These are phyloP conservation scores for Sicyos baderoa DNA, from an alignment of 306 rosid genomes.

Conservation along the genomic window DNA sequence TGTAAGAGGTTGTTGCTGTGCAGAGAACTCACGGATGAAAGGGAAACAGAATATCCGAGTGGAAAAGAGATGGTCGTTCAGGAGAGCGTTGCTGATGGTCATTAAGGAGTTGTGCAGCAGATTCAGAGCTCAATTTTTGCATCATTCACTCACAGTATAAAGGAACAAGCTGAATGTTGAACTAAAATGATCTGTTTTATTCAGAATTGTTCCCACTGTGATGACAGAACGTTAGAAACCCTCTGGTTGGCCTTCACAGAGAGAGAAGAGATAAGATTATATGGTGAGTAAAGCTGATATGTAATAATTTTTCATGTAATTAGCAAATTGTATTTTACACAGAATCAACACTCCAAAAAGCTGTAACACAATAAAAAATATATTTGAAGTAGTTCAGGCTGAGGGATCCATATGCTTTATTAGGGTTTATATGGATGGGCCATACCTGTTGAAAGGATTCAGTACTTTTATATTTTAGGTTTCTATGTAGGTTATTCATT, in stretches of 20 bases:
- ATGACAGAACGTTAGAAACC: constrained; percentile 1
- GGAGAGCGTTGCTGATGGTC: constrained; percentile 38
- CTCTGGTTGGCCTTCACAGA: background rate
- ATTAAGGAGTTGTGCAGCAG: constrained; percentile 25
- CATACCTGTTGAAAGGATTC: constrained; percentile 9
- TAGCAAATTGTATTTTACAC: constrained; percentile 31
- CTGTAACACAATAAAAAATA: constrained; percentile 15
- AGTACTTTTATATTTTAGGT: background rate
- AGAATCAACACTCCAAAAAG: constrained; percentile 16
- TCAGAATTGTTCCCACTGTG: background rate
- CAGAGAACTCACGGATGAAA: constrained; percentile 55
- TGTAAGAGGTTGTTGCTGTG: constrained; percentile 20
- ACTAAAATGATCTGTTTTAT: constrained; percentile 21
- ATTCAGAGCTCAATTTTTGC: constrained; percentile 17
- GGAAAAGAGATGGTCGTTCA: constrained; percentile 38
- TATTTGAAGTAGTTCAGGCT: constrained; percentile 5
- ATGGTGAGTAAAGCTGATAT: constrained; percentile 15
- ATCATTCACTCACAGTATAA: background rate
- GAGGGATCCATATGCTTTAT: constrained; percentile 14
- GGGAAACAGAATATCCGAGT: constrained; percentile 37
- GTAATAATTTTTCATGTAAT: constrained; percentile 32
- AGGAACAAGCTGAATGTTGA: constrained; percentile 25
- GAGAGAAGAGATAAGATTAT: background rate
- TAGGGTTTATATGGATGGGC: constrained; percentile 4
- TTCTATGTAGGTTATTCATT: background rate